phyloP scores from a whole-genome alignment of 306 rosid species.

The Canavalia gladiata region DNA sequence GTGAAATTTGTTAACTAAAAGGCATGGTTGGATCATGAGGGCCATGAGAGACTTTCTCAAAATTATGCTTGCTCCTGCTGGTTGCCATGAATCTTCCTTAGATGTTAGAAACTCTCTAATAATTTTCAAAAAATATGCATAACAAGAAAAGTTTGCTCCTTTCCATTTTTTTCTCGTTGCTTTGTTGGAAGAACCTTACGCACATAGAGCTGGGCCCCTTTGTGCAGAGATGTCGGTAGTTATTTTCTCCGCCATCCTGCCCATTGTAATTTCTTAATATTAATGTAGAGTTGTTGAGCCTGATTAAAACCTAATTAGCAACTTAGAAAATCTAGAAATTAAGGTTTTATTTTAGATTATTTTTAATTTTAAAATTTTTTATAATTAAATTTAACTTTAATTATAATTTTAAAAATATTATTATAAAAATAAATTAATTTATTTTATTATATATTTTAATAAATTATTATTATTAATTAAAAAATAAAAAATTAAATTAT shows the following conservation, averaged over 20 bases:
- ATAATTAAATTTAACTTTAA: too few species aligned
- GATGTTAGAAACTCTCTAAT: background rate
- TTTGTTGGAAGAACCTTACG: constrained; percentile 41
- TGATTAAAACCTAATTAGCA: constrained; percentile 27
- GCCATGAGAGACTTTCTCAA: constrained; percentile 1
- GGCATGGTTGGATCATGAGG: background rate
- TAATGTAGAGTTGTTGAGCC: constrained; percentile 36
- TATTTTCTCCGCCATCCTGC: constrained; percentile 21
- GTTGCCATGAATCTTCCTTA: background rate
- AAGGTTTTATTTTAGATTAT: background rate
- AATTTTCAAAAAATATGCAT: constrained; percentile 22
- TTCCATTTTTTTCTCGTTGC: constrained; percentile 1
- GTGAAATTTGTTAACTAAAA: background rate
- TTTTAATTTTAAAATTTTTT: too few species aligned
- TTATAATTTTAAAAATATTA: too few species aligned
- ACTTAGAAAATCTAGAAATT: constrained; percentile 15
- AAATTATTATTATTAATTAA: too few species aligned
- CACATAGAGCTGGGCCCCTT: constrained; percentile 8
- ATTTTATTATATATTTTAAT: too few species aligned
- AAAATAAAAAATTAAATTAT: too few species aligned
- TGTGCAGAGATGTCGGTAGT: background rate
- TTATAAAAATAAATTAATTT: too few species aligned
- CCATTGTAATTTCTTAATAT: constrained; percentile 19
- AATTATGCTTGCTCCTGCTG: background rate
- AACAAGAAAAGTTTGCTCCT: constrained; percentile 20